Conservation (phyloP, 805 yeast species). For the Pichia occidentalis region DNA sequence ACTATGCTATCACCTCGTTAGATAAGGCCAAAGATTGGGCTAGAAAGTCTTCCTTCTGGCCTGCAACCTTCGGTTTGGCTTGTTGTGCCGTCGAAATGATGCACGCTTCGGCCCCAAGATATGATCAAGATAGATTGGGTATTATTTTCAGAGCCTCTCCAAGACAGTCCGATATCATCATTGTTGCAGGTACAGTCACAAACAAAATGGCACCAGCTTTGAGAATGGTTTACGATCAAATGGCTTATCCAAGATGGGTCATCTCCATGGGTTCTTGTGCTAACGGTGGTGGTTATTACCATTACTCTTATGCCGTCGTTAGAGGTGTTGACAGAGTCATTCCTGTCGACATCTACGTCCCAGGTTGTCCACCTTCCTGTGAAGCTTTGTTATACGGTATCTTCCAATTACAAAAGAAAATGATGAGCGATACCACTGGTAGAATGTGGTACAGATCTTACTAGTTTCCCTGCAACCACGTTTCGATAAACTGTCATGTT, state of each 20-base stretch:
- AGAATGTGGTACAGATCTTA: constrained; percentile 76
- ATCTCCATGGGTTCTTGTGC: constrained; percentile 94
- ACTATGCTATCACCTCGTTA: constrained; percentile 74
- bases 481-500: no score
- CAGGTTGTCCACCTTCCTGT: constrained; percentile 89
- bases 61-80: constrained; percentile 85
- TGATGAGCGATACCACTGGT: constrained; percentile 74
- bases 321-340: constrained; percentile 85
- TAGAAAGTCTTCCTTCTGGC: constrained; percentile 88
- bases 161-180: constrained; percentile 87
- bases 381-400: constrained; percentile 90
- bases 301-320: constrained; percentile 81
- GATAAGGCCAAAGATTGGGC: constrained; percentile 88
- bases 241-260: constrained; percentile 94
- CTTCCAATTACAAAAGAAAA: constrained; percentile 83
- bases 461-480: no score
- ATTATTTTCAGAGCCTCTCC: constrained; percentile 92
- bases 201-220: constrained; percentile 92
- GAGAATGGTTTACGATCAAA: constrained; percentile 89
- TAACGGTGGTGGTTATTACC: constrained; percentile 90
- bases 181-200: constrained; percentile 87
- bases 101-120: constrained; percentile 88
- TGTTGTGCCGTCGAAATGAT: constrained; percentile 95
- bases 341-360: constrained; percentile 86
- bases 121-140: constrained; percentile 88